A percentile compares a stretch with the other conserved stretches of the same genome.
phyloP scores from a whole-genome alignment of 1,139 yeast genomes.

The Candida sanyaensis region DNA sequence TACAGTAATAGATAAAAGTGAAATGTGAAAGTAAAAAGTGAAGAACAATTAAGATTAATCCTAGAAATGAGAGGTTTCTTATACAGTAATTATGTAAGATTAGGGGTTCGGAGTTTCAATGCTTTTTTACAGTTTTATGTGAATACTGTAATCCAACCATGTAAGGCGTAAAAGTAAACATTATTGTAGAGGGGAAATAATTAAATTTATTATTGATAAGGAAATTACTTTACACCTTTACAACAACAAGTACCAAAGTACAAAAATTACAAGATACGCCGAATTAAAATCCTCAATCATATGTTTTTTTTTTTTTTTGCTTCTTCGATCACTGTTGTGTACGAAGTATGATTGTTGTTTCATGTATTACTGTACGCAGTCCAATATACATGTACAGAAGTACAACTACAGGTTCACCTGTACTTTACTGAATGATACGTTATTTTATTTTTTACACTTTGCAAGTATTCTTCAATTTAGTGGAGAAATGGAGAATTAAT shows the following conservation, averaged over 20 bases:
- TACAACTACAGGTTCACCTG: no score
- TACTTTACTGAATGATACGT: no score
- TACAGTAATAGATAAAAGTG: not conserved
- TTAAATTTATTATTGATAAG: not conserved
- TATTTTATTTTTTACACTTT: no score
- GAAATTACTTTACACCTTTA: no score
- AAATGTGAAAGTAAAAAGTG: not conserved
- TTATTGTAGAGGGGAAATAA: not conserved
- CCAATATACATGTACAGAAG: no score
- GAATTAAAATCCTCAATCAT: not conserved
- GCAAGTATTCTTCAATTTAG: no score
- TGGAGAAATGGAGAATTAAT: no score
- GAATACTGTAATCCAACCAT: not conserved
- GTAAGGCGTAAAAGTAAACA: not conserved
- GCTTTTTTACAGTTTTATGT: no score
- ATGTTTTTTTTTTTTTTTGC: not conserved
- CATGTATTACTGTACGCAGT: no score
- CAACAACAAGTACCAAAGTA: no score
- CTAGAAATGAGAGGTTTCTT: constrained; percentile 1
- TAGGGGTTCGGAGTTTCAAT: not conserved
- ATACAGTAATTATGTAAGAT: not conserved
- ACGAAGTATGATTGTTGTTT: not conserved
- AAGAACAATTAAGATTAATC: not conserved
- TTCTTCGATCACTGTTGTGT: no score
- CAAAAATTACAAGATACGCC: no score